Evolutionary conservation across 305 asterid genomes (phyloP), one percentile per base, ranked within the genome.

Genomic region (Stenogyne calaminthoides): DNA sequence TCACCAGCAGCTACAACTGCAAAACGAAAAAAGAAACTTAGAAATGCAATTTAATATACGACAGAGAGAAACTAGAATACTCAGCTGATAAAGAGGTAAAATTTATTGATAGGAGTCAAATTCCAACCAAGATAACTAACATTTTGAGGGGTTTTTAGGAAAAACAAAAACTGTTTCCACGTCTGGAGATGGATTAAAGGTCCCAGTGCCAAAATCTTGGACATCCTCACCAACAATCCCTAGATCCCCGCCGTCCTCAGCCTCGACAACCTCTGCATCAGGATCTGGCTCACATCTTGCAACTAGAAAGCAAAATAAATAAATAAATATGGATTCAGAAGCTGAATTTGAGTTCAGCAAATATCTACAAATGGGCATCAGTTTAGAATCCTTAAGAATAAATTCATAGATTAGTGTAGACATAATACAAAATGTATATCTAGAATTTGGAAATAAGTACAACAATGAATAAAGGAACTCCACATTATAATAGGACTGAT

Each of bases 211-310:
- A 68, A 87, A 81, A 76, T 95, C 98, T 80, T 88, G 96, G 60
- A 77, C 95, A 78, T 92, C 98, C 9, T 95, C 99, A 69, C 88
- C 90, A 78, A 95, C 96, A 79, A 92, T 86, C 70, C 98, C 98
- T 71, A 92, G 80, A 81, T 92, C 96, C 55, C 81, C 94, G 18
- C 68, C 86, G 55, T 87, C 97, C 57, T 81, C 93, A 51, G 87
- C 55, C 5, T 85, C 91, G 72, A 77, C 87, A 27, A 75, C 85
- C 36, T 88, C 96, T 9, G 78, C 85, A 47, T 82, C 97, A 22
- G 89, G 70, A 44, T 90, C 96, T 8, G 87, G 73, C 76, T 89
- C 86, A 58, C 97, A 77, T 74, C 91, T 89, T 54, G 89, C 91
- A 83, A 89, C 98, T 92, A 76, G 36, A 34, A 83, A 70, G 59